Conservation (phyloP, 352 stramenopile species). For the Phytophthora tubulina region DNA sequence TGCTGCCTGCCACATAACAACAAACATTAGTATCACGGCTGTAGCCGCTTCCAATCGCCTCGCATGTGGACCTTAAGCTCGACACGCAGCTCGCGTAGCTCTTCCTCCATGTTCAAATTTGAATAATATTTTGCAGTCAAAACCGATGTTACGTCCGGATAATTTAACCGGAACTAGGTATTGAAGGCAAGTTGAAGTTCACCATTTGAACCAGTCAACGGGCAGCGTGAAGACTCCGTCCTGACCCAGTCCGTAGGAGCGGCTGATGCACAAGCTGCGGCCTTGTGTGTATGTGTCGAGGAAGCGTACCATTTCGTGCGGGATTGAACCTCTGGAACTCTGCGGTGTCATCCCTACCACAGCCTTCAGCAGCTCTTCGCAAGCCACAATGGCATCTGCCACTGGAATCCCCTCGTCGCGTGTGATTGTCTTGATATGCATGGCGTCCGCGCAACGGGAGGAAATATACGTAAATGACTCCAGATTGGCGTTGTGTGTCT, state of each 20-base stretch:
- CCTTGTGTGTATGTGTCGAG: constrained; percentile 44
- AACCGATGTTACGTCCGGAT: constrained; percentile 11
- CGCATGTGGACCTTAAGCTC: constrained; percentile 36
- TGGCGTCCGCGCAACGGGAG: constrained; percentile 41
- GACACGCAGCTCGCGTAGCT: constrained; percentile 30
- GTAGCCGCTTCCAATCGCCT: neutral
- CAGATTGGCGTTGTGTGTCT: constrained; percentile 38
- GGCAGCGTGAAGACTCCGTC: constrained; percentile 58
- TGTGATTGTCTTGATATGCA: constrained; percentile 50
- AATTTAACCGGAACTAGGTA: constrained; percentile 1
- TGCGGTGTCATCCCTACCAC: constrained; percentile 39
- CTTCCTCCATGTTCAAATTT: constrained; percentile 35
- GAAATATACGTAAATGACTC: constrained; percentile 50
- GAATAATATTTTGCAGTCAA: constrained; percentile 21
- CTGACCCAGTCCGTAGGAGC: constrained; percentile 51
- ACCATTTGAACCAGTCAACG: constrained; percentile 53
- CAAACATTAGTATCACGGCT: neutral
- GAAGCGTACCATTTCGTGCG: constrained; percentile 38
- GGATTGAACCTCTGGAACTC: constrained; percentile 30
- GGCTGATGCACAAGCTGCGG: constrained; percentile 43
- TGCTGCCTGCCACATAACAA: constrained; percentile 23
- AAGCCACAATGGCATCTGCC: constrained; percentile 42
- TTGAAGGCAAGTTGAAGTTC: constrained; percentile 34
- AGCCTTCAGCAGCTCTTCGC: constrained; percentile 45
- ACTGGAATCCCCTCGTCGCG: constrained; percentile 46